These are phyloP conservation scores for Linnemannia hyalina DNA, from an alignment of 192 early-diverging fungal species.

Conservation along the genomic window DNA sequence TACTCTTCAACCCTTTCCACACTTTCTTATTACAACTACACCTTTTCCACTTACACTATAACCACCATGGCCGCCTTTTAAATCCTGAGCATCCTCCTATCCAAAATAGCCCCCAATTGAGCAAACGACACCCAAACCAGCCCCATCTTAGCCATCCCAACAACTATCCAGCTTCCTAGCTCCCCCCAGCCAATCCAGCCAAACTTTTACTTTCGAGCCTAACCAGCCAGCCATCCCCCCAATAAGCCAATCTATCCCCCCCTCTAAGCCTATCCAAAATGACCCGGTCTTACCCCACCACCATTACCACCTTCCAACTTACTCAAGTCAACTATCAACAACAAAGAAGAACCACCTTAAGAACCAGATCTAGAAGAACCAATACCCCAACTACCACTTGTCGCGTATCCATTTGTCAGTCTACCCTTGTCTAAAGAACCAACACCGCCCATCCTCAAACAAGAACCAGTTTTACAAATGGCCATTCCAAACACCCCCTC, in stretches of 20 bases:
- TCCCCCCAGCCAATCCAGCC: neutral
- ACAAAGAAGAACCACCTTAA: conserved; percentile 5
- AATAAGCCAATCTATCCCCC: neutral
- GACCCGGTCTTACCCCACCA: conserved; percentile 6
- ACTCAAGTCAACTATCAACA: conserved; percentile 3
- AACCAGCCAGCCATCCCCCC: neutral
- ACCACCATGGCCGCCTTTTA: conserved; percentile 31
- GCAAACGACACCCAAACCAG: neutral
- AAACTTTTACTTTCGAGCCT: neutral
- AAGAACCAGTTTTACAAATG: conserved; percentile 19
- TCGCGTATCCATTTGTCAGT: conserved; percentile 8
- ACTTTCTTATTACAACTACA: neutral
- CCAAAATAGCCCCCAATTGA: neutral
- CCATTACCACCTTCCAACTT: neutral
- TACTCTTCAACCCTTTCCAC: neutral
- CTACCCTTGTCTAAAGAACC: conserved; percentile 9
- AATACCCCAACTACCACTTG: neutral
- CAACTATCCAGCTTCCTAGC: neutral
- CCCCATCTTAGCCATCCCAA: neutral
- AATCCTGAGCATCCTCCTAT: neutral
- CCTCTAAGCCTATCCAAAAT: conserved; percentile 14
- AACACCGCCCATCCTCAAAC: neutral
- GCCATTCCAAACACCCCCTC: conserved; percentile 23
- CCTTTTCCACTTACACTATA: neutral
- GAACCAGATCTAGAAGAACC: conserved; percentile 27